Base-by-base conservation (phyloP, 306 rosid species). In the Delonix regia region DNA sequence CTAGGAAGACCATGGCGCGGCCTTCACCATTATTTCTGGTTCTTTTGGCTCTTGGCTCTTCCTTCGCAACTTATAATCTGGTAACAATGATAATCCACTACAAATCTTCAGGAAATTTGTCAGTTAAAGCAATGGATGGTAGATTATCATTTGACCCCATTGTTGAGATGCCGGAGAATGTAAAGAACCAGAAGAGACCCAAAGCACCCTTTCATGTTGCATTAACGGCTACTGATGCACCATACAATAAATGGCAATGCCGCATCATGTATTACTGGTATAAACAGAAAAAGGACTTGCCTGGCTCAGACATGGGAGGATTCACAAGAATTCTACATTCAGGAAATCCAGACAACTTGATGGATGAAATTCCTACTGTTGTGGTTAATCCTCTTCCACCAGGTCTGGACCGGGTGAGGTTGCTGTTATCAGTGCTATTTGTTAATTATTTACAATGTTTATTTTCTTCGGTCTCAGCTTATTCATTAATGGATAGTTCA, bases 221-320 rank as follows among this genome's bases (percentile, higher is more conserved):
- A 27, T 87, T 95, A 83, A 95, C 99, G 12, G 99, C 99, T 8
- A 95, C 99, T 0, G 98, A 91, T 84, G 96, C 97, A 63, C 81
- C 96, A 34, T 95, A 95, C 75, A 91, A 89, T 85, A 82, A 90
- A 88, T 96, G 99, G 98, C 99, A 96, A 75, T 91, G 99, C 71
- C 97, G 99, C 11, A 87, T 96, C 70, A 93, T 93, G 98, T 96
- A 91, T 79, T 96, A 88, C 80, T 96, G 99, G 99, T 96, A 96
- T 80, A 93, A 88, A 83, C 82, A 79, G 77, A 81, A 77, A 79
- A 90, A 85, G 85, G 85, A 71, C 73, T 30, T 80, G 82, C 97
- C 96, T 52, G 96, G 89, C 33, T 95, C 98, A 12, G 97, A 93
- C 71, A 90, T 96, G 98, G 99, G 99, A 66, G 99, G 98, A 27